Evolutionary conservation across 2,329 filamentous ascomycete species (phyloP).

Genomic region (Trichoderma semiorbis): DNA sequence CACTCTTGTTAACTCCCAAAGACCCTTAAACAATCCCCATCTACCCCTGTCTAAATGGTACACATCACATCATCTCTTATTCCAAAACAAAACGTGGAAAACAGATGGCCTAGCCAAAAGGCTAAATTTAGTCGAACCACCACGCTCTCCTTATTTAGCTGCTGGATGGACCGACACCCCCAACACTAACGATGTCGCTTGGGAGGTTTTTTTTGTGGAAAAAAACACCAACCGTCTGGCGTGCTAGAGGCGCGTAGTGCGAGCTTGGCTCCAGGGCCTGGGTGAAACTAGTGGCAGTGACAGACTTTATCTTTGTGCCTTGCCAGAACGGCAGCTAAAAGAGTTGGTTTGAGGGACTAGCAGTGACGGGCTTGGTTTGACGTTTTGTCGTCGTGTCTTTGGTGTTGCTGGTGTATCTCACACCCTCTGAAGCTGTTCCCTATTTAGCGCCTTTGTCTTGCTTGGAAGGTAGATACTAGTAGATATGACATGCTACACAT

Average conservation of each 20-base stretch:
- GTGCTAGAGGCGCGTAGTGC: neutral
- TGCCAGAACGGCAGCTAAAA: neutral
- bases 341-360: neutral
- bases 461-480: neutral
- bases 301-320: neutral
- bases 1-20: neutral
- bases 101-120: neutral
- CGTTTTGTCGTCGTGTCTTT: neutral
- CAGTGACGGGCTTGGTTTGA: neutral
- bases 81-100: neutral
- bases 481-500: neutral
- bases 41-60: neutral
- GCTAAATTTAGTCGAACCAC: neutral
- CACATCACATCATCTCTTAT: neutral
- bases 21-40: neutral
- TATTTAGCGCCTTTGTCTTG: neutral
- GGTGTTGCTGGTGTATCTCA: neutral
- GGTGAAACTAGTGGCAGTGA: neutral
- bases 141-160: neutral
- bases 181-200: neutral
- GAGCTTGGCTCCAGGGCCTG: neutral
- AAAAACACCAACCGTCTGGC: neutral
- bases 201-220: neutral
- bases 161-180: neutral
- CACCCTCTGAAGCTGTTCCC: neutral